Evolutionary conservation across 2,329 filamentous ascomycete species (phyloP).

Genomic region (Aureobasidium uvarum): DNA sequence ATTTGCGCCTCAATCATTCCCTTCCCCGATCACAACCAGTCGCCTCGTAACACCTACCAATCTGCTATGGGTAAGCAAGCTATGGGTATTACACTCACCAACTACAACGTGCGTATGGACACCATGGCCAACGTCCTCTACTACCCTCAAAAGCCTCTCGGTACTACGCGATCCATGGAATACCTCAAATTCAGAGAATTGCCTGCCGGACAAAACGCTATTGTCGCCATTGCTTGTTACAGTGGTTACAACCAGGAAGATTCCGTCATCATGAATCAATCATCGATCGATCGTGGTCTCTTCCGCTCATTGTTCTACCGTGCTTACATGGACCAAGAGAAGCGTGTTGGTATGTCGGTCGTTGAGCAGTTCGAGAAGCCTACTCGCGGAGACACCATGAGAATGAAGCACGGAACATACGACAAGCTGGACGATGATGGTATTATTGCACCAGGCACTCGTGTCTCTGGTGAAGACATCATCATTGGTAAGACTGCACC

Average conservation of each 20-base stretch:
- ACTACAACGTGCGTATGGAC: slow-evolving; percentile 96
- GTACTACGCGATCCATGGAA: slow-evolving; percentile 96
- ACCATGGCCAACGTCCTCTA: slow-evolving; percentile 99
- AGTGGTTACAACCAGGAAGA: slow-evolving; percentile 99
- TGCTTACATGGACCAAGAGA: slow-evolving; percentile 95
- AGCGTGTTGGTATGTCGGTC: slow-evolving; percentile 88
- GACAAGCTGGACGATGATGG: slow-evolving; percentile 96
- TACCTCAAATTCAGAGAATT: slow-evolving; percentile 97
- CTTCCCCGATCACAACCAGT: slow-evolving; percentile 98
- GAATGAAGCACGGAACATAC: slow-evolving; percentile 69
- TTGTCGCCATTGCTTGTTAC: slow-evolving; percentile 96
- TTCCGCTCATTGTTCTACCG: slow-evolving; percentile 98
- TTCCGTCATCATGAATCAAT: slow-evolving; percentile 99
- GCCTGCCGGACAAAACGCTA: slow-evolving; percentile 95
- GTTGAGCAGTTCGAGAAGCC: slow-evolving; percentile 97
- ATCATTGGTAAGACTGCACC: slow-evolving; percentile 99
- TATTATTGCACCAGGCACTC: slow-evolving; percentile 87
- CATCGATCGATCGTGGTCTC: slow-evolving; percentile 93
- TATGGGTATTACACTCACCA: slow-evolving; percentile 98
- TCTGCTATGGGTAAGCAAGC: slow-evolving; percentile 99
- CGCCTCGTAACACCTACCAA: slow-evolving; percentile 97
- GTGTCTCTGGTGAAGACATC: slow-evolving; percentile 96
- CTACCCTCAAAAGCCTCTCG: slow-evolving; percentile 96
- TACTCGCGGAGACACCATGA: slow-evolving; percentile 79
- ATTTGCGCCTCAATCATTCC: slow-evolving; percentile 99